These are phyloP conservation scores for Salvia hispanica DNA, from an alignment of 257 asterid species.

Conservation along the genomic window DNA sequence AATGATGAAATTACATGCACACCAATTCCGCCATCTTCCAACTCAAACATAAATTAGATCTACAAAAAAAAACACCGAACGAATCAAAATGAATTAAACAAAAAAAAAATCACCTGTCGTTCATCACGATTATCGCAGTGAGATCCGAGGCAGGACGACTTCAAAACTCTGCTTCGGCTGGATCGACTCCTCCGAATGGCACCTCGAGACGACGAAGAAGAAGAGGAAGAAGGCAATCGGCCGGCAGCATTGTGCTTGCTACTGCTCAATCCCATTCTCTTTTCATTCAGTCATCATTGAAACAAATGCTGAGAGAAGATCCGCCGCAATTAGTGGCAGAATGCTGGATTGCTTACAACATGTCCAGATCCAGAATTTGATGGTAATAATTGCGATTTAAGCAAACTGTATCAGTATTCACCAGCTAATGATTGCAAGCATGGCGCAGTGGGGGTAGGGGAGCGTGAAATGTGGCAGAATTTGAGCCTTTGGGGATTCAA, in stretches of 20 bases:
- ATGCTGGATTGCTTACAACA: not conserved
- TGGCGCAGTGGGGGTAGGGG: conserved; percentile 17
- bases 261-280: conserved; percentile 71
- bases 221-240: conserved; percentile 31
- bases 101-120: conserved; percentile 48
- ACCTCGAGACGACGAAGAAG: conserved; percentile 38
- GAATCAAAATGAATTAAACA: not conserved
- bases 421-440: conserved; percentile 41
- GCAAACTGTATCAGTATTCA: conserved; percentile 29
- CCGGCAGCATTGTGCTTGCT: conserved; percentile 68
- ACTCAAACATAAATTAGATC: conserved; percentile 19
- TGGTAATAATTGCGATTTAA: conserved; percentile 32
- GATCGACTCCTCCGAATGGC: conserved; percentile 63
- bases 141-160: conserved; percentile 70
- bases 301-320: conserved; percentile 22
- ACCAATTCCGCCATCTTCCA: conserved; percentile 9
- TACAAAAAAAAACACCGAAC: not conserved
- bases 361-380: conserved; percentile 44
- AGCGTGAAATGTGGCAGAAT: conserved; percentile 42
- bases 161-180: conserved; percentile 57
- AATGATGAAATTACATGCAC: conserved; percentile 14
- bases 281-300: conserved; percentile 30
- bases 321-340: conserved; percentile 24
- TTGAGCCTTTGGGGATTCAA: conserved; percentile 45
- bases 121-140: conserved; percentile 42